phyloP scores from a whole-genome alignment of 768 basidiomycete species.

The Xerocomellus dryophilus region DNA sequence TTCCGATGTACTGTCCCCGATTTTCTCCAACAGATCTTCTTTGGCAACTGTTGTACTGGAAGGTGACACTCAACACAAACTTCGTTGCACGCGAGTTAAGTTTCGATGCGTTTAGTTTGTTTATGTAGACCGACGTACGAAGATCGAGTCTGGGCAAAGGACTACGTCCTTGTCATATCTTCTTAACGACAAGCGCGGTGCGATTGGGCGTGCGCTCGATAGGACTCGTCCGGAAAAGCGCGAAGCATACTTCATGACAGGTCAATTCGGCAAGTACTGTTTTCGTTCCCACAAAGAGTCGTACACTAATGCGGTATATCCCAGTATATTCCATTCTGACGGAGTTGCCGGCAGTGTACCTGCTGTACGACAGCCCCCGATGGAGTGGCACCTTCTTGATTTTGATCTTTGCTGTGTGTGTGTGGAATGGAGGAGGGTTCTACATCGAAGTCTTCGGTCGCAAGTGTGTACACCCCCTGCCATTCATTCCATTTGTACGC shows the following conservation, averaged over 20 bases:
- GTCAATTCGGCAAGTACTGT: slow-evolving; percentile 67
- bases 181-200: slow-evolving; percentile 82
- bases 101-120: slow-evolving; percentile 55
- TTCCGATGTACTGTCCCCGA: slow-evolving; percentile 8
- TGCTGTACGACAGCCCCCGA: slow-evolving; percentile 75
- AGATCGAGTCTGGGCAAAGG: slow-evolving; percentile 89
- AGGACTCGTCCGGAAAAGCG: slow-evolving; percentile 59
- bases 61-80: slow-evolving; percentile 43
- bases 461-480: slow-evolving; percentile 61
- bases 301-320: slow-evolving; percentile 6
- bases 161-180: slow-evolving; percentile 88
- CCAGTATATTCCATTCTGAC: slow-evolving; percentile 83
- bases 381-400: slow-evolving; percentile 81
- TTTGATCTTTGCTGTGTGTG: slow-evolving; percentile 78
- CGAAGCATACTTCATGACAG: slow-evolving; percentile 73
- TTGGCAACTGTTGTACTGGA: slow-evolving; percentile 95
- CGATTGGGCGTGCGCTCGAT: slow-evolving; percentile 71
- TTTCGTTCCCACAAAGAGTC: neutral
- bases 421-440: slow-evolving; percentile 95
- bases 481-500: neutral
- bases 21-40: slow-evolving; percentile 60
- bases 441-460: slow-evolving; percentile 97
- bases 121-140: slow-evolving; percentile 79
- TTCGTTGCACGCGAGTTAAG: neutral
- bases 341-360: slow-evolving; percentile 78